Base-by-base conservation (phyloP, 352 stramenopile genomes). In the Pythium graminicola region DNA sequence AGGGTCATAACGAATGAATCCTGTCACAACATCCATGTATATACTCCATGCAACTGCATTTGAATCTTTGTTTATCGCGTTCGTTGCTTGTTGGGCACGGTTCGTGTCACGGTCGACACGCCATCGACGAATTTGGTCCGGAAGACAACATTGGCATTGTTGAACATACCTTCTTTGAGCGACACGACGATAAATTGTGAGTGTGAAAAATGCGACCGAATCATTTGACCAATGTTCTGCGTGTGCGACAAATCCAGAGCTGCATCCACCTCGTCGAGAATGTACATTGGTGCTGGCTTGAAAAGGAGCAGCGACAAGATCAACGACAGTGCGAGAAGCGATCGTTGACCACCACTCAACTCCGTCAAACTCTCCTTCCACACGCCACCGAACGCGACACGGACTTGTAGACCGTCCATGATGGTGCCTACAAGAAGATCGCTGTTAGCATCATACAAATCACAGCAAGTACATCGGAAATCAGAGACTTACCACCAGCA, bases 351-450 rank as follows among this genome's bases (percentile, higher is more conserved):
- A 56, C 97, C 97, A 29, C 89, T 98, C 24, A 99, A 70, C 67
- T 99, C 98, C 70, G 99, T 99, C 97, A 96, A 99, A 40, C 88
- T 98, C 79, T 99, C 99, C 75, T 99, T 99, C 2, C 96, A 98
- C 44, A 97, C 97, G 10, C 97, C 97, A 54, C 90, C 99, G 68
- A 99, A 99, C 2, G 99, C 96, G 48, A 99, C 97, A 28, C 97
- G n/a, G n/a, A 99, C 97, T 71, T 99, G 96, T 1, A 99, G 74
- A 48, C 97, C 97, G 53, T 95, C 84, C 35, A 95, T 66, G 57
- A 95, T 89, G 11, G 81, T 90, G 27, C 79, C 81, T 91, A 54
- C 54, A 20, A 11, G 46, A 59, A 14, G 20, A 31, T 28, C 0
- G 26, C 20, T 39, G 10, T 51, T 26, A 31, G n/a, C 41, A 14